phyloP scores from a whole-genome alignment of 495 filamentous ascomycete genomes.

The Aspergillus nidulans region DNA sequence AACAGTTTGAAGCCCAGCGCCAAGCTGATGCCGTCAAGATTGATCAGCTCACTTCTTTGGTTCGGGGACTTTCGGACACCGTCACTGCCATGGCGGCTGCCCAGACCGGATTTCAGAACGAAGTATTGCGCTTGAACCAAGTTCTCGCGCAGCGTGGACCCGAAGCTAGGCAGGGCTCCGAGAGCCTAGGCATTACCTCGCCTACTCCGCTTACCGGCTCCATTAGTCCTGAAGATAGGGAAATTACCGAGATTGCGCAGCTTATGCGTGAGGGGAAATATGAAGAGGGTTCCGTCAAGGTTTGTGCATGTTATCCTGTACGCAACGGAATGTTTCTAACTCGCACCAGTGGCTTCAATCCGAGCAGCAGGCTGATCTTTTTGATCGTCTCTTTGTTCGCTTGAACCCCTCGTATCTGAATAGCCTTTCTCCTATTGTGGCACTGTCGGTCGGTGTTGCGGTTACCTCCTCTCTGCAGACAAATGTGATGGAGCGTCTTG shows the following conservation, averaged over 20 bases:
- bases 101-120: slow-evolving; percentile 58
- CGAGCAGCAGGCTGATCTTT: slow-evolving; percentile 65
- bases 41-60: slow-evolving; percentile 70
- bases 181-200: slow-evolving; percentile 6
- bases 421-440: slow-evolving; percentile 65
- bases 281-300: slow-evolving; percentile 66
- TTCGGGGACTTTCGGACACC: slow-evolving; percentile 66
- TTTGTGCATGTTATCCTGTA: slow-evolving; percentile 27
- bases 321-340: not conserved
- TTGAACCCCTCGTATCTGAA: slow-evolving; percentile 67
- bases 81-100: slow-evolving; percentile 65
- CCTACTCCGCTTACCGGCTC: slow-evolving; percentile 30
- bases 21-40: slow-evolving; percentile 71
- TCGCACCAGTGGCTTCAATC: slow-evolving; percentile 78
- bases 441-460: slow-evolving; percentile 78
- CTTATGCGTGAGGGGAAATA: slow-evolving; percentile 61
- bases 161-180: not conserved
- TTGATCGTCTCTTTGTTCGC: slow-evolving; percentile 72
- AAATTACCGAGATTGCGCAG: slow-evolving; percentile 59
- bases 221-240: slow-evolving; percentile 57
- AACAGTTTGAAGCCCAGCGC: slow-evolving; percentile 63
- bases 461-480: slow-evolving; percentile 67
- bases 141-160: slow-evolving; percentile 14
- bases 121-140: slow-evolving; percentile 52
- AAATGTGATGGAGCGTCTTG: slow-evolving; percentile 61